Evolutionary conservation across 176 grass and related monocot genomes (phyloP).

Genomic region (Zoysia japonica): DNA sequence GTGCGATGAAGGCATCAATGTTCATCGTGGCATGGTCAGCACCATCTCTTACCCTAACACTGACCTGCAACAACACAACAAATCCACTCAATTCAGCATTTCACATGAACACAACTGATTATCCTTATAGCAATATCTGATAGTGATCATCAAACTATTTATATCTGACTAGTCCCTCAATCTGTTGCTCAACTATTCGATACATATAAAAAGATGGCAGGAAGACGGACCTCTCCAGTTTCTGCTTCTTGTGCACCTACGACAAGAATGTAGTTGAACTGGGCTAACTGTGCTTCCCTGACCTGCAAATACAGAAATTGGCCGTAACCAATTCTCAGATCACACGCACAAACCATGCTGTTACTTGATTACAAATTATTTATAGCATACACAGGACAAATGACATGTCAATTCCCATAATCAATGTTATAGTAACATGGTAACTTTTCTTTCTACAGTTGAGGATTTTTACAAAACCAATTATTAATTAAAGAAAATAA

Average conservation of each 20-base stretch:
- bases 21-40: slow-evolving; percentile 58
- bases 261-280: slow-evolving; percentile 97
- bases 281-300: slow-evolving; percentile 80
- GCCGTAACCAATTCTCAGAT: slow-evolving; percentile 18
- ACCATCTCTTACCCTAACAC: slow-evolving; percentile 74
- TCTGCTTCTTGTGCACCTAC: slow-evolving; percentile 88
- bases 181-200: not conserved
- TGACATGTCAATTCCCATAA: not conserved
- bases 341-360: not conserved
- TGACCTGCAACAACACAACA: slow-evolving; percentile 53
- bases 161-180: not conserved
- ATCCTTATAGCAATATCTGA: not conserved
- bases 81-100: slow-evolving; percentile 13
- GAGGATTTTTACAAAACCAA: not conserved
- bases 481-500: not conserved
- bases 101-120: slow-evolving; percentile 2
- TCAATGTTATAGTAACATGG: not conserved
- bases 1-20: slow-evolving; percentile 54
- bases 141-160: not conserved
- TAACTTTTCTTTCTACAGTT: not conserved
- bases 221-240: slow-evolving; percentile 54
- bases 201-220: slow-evolving; percentile 5
- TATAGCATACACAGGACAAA: not conserved
- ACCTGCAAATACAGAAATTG: slow-evolving; percentile 56
- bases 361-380: not conserved